A percentile compares a stretch with the other conserved stretches of the same genome.
Evolutionary conservation across 805 yeast species (phyloP).

Genomic region (Zygoascus bituminiphila): DNA sequence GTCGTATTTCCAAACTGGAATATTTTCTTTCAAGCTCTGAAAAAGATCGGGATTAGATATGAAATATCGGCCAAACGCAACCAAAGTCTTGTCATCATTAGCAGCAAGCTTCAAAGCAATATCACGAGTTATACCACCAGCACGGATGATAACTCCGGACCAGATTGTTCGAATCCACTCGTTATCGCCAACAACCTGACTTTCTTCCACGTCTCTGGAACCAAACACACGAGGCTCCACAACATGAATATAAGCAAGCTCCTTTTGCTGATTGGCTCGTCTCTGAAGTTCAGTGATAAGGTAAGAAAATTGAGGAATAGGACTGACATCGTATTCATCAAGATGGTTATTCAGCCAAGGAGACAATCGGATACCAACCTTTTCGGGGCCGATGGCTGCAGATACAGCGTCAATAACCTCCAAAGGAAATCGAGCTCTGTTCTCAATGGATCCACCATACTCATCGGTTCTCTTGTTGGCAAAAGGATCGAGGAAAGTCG

Average conservation of each 20-base stretch:
- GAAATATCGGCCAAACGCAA: conserved; percentile 39
- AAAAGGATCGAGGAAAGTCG: conserved; percentile 37
- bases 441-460: conserved; percentile 55
- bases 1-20: conserved; percentile 37
- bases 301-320: conserved; percentile 32
- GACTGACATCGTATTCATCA: conserved; percentile 28
- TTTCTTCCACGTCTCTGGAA: conserved; percentile 6
- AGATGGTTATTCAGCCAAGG: conserved; percentile 21
- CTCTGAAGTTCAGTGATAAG: conserved; percentile 34
- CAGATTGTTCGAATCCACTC: conserved; percentile 17
- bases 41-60: conserved; percentile 51
- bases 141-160: conserved; percentile 7
- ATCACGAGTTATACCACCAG: conserved; percentile 6
- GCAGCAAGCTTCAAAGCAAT: conserved; percentile 3
- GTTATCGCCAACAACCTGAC: not conserved
- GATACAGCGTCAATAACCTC: conserved; percentile 46
- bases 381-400: conserved; percentile 45
- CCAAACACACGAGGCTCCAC: conserved; percentile 31
- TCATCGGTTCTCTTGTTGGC: conserved; percentile 49
- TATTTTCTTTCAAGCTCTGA: conserved; percentile 34
- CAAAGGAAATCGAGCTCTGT: conserved; percentile 42
- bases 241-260: conserved; percentile 32
- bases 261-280: conserved; percentile 30
- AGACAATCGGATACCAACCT: conserved; percentile 37
- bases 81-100: conserved; percentile 7